These are phyloP conservation scores for Plenodomus biglobosus DNA, from an alignment of 2,329 filamentous ascomycete species.

Conservation along the genomic window DNA sequence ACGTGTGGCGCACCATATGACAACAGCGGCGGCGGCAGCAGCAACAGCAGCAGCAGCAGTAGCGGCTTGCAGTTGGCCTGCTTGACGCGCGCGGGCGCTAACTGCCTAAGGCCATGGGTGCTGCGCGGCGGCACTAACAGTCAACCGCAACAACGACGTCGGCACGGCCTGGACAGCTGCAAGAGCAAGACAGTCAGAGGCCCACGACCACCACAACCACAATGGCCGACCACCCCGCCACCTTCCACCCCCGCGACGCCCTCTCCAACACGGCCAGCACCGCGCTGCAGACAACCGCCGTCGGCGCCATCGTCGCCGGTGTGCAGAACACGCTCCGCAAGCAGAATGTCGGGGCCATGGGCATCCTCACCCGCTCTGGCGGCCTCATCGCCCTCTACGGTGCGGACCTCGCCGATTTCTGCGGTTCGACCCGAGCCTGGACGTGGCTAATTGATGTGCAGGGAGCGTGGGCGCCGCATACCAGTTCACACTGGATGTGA, in stretches of 20 bases:
- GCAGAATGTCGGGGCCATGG: conserved; percentile 77
- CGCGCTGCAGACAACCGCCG: conserved; percentile 64
- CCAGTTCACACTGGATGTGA: conserved; percentile 72
- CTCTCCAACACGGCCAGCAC: conserved; percentile 67
- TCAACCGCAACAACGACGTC: neutral
- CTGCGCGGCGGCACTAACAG: neutral
- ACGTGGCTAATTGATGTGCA: conserved; percentile 47
- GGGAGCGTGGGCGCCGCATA: conserved; percentile 74
- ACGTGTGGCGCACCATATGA: too few relatives aligned
- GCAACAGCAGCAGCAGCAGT: too few relatives aligned
- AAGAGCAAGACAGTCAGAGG: too few relatives aligned
- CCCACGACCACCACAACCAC: conserved; percentile 17
- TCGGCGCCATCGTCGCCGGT: conserved; percentile 72
- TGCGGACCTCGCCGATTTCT: conserved; percentile 45
- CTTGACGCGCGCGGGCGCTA: too few relatives aligned
- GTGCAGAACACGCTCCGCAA: conserved; percentile 85
- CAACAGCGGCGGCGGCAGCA: too few relatives aligned
- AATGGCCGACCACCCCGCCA: conserved; percentile 39
- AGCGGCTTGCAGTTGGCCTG: too few relatives aligned
- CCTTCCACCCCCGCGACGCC: conserved; percentile 75
- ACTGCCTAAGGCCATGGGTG: too few relatives aligned
- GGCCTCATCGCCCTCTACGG: conserved; percentile 69
- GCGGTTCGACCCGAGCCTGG: neutral
- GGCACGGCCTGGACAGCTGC: neutral
- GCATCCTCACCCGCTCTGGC: conserved; percentile 78